Evolutionary conservation across 148 eudicot genomes (phyloP).

Genomic region (Persicaria tinctoria): DNA sequence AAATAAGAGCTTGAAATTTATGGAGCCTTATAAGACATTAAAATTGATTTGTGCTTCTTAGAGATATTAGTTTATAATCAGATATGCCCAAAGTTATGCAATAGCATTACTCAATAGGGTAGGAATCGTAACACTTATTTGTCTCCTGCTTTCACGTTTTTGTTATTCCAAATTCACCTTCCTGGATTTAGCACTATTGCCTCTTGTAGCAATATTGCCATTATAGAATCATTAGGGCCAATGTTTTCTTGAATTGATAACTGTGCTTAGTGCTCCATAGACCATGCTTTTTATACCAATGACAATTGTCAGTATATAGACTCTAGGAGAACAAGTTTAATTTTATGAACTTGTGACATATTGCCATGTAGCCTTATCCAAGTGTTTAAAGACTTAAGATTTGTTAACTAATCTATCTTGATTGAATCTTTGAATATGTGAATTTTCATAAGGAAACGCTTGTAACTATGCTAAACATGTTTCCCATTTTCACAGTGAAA

Average conservation of each 20-base stretch:
- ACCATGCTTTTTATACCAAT: background rate
- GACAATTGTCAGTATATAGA: background rate
- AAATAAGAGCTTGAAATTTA: no score
- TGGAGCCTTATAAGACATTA: no score
- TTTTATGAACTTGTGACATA: background rate
- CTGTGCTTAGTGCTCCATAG: background rate
- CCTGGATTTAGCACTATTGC: background rate
- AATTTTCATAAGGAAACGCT: background rate
- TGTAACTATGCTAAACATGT: background rate
- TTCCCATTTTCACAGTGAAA: constrained; percentile 8
- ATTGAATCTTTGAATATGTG: no score
- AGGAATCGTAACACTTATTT: no score
- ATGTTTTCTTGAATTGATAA: no score
- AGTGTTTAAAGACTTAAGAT: background rate
- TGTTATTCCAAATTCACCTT: background rate
- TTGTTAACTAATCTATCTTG: no score
- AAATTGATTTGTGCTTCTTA: no score
- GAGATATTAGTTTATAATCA: no score
- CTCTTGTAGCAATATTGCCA: background rate
- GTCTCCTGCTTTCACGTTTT: background rate
- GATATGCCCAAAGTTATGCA: no score
- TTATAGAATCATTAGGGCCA: background rate
- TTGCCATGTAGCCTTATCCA: background rate
- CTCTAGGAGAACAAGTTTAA: background rate
- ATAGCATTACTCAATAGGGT: no score